Base-by-base conservation (phyloP, 768 basidiomycete genomes). In the Serendipita sp. region DNA sequence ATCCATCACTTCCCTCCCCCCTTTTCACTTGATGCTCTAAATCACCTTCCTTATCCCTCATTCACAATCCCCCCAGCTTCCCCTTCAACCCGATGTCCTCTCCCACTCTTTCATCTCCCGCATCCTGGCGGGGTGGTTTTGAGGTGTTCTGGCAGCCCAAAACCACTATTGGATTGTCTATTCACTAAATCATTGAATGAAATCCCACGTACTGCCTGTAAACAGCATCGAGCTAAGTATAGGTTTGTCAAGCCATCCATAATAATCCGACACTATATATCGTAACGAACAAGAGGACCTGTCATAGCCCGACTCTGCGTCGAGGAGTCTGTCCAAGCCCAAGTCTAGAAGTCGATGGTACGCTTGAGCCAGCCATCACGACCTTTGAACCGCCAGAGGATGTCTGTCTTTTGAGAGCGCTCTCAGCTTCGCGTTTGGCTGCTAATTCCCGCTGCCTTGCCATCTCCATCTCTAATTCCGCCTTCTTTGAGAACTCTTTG, bases 391-490 rank as follows among this genome's bases (percentile, higher is more conserved):
- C 72, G 61, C 53, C 53, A 4, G 81, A 79, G 2, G 80, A 79
- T 44, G 75, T 75, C 2, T 80, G 72, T 0, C 77, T 77, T 68
- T 84, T 81, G 61, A 74, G 74, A 0, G 81, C 79, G 64, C 82
- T 68, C 66, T 88, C 82, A 20, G 77, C 79, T 33, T 77, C 79
- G 70, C 83, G 79, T 74, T 79, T 81, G 22, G 85, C 84, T 48
- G 75, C 71, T 71, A 86, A 84, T 77, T 88, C 86, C 62, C 90
- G 80, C 67, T 89, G 82, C 62, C 78, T 79, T 13, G 90, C 90
- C 76, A 97, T 95, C 74, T 94, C 87, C 26, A 84, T 85, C 75
- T 98, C 93, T 13, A 96, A 74, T 72, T 97, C 92, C 0, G 92
- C 90, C 70, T 81, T 83, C 74, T 84, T 90, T 28, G 88, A 90